Evolutionary conservation across 192 early-diverging fungal genomes (phyloP).

Genomic region (Paraglomus brasilianum): DNA sequence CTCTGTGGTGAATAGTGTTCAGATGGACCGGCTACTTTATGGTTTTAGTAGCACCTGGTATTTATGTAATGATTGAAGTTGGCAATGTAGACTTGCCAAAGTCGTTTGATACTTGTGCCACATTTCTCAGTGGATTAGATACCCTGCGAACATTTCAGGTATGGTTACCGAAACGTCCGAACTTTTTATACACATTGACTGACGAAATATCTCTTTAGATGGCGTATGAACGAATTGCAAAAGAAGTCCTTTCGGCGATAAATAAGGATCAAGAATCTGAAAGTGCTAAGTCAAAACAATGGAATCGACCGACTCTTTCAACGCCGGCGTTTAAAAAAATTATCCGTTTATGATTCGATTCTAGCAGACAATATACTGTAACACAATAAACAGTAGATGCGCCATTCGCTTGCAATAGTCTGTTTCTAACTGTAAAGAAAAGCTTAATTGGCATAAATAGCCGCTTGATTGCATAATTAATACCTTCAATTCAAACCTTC

Average conservation of each 20-base stretch:
- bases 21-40: conserved; percentile 28
- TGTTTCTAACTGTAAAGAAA: no score
- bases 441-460: no score
- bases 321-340: conserved; percentile 20
- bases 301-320: conserved; percentile 8
- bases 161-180: background rate
- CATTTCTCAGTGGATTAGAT: conserved; percentile 21
- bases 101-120: conserved; percentile 21
- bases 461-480: no score
- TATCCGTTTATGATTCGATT: no score
- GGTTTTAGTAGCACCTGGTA: conserved; percentile 1
- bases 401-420: no score
- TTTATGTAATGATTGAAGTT: conserved; percentile 27
- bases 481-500: no score
- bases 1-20: conserved; percentile 19
- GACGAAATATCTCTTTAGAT: conserved; percentile 12
- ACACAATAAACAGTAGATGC: no score
- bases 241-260: background rate
- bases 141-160: conserved; percentile 15
- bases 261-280: conserved; percentile 22
- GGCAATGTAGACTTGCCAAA: conserved; percentile 19
- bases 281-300: conserved; percentile 8
- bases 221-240: conserved; percentile 17
- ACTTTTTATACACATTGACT: conserved; percentile 14
- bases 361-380: no score